A percentile compares a stretch with the other conserved stretches of the same genome.
These are phyloP conservation scores for Volvox africanus DNA, from an alignment of 139 green algal species.

Conservation along the genomic window DNA sequence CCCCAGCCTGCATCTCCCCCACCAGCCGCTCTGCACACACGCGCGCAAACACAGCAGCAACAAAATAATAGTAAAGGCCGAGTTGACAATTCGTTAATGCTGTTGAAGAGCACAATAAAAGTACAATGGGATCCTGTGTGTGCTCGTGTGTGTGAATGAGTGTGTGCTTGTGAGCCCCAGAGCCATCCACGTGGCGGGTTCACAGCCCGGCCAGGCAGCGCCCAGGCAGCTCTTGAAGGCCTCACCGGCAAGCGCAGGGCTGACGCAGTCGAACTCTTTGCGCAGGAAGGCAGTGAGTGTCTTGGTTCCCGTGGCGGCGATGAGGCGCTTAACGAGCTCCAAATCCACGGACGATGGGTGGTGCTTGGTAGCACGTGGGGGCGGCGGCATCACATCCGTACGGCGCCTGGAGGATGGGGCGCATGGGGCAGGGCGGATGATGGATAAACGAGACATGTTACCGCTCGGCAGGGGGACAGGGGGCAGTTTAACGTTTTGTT, in stretches of 20 bases:
- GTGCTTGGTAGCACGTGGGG: constrained; percentile 75
- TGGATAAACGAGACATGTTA: no score
- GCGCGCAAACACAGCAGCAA: background rate
- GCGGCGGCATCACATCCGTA: constrained; percentile 90
- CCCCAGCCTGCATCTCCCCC: constrained; percentile 79
- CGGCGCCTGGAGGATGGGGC: constrained; percentile 64
- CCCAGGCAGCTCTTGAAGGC: no score
- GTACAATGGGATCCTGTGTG: no score
- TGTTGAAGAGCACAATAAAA: no score
- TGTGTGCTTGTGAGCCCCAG: no score
- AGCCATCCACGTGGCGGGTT: no score
- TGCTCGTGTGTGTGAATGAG: no score
- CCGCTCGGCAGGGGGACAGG: no score
- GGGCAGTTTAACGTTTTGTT: no score
- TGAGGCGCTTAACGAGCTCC: constrained; percentile 92
- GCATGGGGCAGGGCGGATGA: background rate
- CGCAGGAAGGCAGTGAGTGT: constrained; percentile 84
- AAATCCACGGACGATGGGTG: constrained; percentile 93
- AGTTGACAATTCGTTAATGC: no score
- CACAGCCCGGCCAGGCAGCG: background rate
- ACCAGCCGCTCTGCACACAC: constrained; percentile 76
- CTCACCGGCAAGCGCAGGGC: constrained; percentile 57
- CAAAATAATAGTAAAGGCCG: no score
- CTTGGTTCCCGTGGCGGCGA: constrained; percentile 60
- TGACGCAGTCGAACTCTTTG: constrained; percentile 90